Base-by-base conservation (phyloP, 805 yeast species). In the Saccharomycopsis microspora region DNA sequence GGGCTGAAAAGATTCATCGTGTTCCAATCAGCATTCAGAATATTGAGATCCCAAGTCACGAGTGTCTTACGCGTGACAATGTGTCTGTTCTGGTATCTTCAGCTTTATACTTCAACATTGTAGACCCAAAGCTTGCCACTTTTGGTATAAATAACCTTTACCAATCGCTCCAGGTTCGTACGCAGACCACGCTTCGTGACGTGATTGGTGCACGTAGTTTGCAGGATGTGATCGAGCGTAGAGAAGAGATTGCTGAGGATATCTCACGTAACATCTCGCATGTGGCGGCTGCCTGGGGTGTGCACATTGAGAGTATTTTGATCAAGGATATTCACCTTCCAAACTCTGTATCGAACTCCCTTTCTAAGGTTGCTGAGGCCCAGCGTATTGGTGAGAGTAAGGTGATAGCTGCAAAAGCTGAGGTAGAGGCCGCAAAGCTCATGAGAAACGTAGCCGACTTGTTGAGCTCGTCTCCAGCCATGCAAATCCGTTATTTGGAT, bases 381-480 rank as follows among this genome's bases (percentile, higher is more conserved):
- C 76, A 76, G 65, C 68, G 88, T 62, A 78, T 80, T 52, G 87
- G 87, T 66, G 88, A 81, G 61, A 74, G 81, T 58, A 81, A 81
- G 70, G 80, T 81, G 58, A 81, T 81, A 58, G 76, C 79, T 52
- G 86, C 86, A 35, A 75, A 73, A 61, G 85, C 86, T 19, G 88
- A 81, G 65, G 86, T 80, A 45, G 88, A 81, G 62, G 68, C 78
- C 58, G 85, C 87, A 45, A 80, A 80, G 61, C 71, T 80, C 55
- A 80, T 81, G 86, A 74, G 88, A 66, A 78, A 79, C 62, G 86
- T 87, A 32, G 85, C 87, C 46, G 86, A 81, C 62, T 79, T 81
- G 50, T 71, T 81, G 58, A 82, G 83, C 42, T 77, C 84, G 38
- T 79, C 80, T 55, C 77, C 86, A 9, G 88, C 87, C 32, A 79